Conservation (phyloP, 768 basidiomycete species). For the Suillus paluster region DNA sequence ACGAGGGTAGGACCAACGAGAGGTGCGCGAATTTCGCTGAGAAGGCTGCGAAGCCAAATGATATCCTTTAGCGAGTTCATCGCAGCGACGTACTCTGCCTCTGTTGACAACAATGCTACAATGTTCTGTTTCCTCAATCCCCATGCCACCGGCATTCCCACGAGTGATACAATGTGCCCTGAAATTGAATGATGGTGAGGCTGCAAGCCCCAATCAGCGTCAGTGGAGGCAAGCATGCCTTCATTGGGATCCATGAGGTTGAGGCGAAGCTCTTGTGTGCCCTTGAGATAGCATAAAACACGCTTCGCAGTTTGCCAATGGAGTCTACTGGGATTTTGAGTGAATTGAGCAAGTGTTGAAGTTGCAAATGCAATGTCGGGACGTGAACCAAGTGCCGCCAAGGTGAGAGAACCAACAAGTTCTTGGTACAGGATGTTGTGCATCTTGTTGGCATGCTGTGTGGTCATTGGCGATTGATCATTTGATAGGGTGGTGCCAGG, state of each 20-base stretch:
- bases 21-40: background rate
- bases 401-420: constrained; percentile 36
- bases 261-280: constrained; percentile 21
- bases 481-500: background rate
- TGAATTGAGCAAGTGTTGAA: constrained; percentile 25
- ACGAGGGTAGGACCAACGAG: background rate
- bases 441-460: background rate
- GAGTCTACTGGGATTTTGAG: constrained; percentile 21
- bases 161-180: background rate
- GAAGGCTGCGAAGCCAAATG: background rate
- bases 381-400: constrained; percentile 26
- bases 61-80: constrained; percentile 7
- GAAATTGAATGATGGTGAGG: constrained; percentile 30
- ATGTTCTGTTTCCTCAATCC: background rate
- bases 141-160: background rate
- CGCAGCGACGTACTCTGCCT: constrained; percentile 6
- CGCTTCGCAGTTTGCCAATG: constrained; percentile 32
- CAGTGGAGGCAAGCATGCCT: constrained; percentile 17
- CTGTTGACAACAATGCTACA: background rate
- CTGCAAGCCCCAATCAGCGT: constrained; percentile 30
- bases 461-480: constrained; percentile 6
- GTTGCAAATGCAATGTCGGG: constrained; percentile 33
- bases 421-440: constrained; percentile 24
- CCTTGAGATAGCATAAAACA: constrained; percentile 33
- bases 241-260: constrained; percentile 11